phyloP scores from a whole-genome alignment of 441 rosid species.

The Gossypium lobatum region DNA sequence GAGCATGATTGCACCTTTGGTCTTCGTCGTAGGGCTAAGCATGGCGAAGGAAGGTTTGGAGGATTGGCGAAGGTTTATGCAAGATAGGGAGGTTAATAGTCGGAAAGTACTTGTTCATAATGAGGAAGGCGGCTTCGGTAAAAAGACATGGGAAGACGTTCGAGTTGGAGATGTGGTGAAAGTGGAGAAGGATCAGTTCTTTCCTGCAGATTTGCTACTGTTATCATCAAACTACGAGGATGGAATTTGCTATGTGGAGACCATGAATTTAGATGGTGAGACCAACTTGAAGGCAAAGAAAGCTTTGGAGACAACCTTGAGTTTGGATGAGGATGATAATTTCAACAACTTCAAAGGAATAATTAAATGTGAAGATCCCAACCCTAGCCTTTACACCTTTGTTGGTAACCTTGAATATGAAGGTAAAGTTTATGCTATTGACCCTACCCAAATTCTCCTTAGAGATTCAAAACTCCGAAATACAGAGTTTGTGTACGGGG shows the following conservation, averaged over 20 bases:
- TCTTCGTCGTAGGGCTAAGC: constrained; percentile 88
- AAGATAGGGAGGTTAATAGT: constrained; percentile 76
- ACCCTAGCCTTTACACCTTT: constrained; percentile 3
- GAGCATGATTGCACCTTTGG: constrained; percentile 93
- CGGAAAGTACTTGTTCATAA: constrained; percentile 63
- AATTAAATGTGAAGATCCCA: neutral
- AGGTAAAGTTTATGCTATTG: neutral
- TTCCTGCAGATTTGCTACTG: constrained; percentile 84
- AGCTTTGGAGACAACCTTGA: constrained; percentile 26
- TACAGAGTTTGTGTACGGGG: neutral
- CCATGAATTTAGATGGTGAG: constrained; percentile 98
- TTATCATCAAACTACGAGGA: constrained; percentile 86
- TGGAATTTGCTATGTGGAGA: constrained; percentile 94
- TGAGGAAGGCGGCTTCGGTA: constrained; percentile 55
- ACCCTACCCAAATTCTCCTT: neutral
- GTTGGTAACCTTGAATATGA: neutral
- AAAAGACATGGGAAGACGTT: constrained; percentile 66
- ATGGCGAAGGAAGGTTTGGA: constrained; percentile 92
- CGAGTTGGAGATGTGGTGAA: constrained; percentile 78
- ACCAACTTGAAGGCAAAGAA: constrained; percentile 92
- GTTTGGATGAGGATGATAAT: neutral
- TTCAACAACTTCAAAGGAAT: neutral
- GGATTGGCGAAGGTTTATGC: constrained; percentile 95
- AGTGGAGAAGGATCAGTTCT: constrained; percentile 86
- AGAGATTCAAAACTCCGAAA: neutral